Evolutionary conservation across 345 rosid species (phyloP), one percentile per base, ranked within the genome.

Genomic region (Microthlaspi erraticum): DNA sequence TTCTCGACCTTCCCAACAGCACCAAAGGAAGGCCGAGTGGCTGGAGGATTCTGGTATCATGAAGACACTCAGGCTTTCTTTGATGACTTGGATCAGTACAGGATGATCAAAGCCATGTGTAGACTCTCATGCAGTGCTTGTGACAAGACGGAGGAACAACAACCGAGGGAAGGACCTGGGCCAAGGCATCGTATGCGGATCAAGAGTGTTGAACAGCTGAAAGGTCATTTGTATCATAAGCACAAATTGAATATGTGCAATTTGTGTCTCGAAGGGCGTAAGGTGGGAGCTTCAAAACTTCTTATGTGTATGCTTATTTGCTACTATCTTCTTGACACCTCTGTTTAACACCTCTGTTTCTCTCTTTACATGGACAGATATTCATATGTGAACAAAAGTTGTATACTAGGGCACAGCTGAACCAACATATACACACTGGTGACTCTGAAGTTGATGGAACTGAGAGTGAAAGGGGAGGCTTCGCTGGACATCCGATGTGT

Each of bases 21-120:
- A 57, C 84, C 90, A 10, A 92, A 79, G 84, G 98, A 92, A 78
- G 99, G 99, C 31, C 78, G 86, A 52, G 77, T 85, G 6, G 90
- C 88, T 3, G 90, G 96, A 46, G 62, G 87, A 0, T 88, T 88
- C 26, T 92, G 90, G 91, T 95, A 86, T 70, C 97, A 95, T 66
- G 97, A 90, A 77, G 94, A 83, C 44, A 90, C 98, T 5, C 84
- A 85, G 58, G 85, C 92, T 8, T 90, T 88, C 79, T 95, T 95
- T 72, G 97, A 95, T 76, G 98, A 95, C 43, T 78, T 71, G 50
- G 99, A 92, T 67, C 97, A 95, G 41, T 95, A 95, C 79, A 88
- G 78, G 83, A 87, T 95, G 99, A 83, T 95, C 77, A 95, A 90
- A 82, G 99, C 96, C 8, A 95, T 92, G 99, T 95, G 99, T 77